Evolutionary conservation across 305 asterid species (phyloP).

Genomic region (Petunia hybrid): DNA sequence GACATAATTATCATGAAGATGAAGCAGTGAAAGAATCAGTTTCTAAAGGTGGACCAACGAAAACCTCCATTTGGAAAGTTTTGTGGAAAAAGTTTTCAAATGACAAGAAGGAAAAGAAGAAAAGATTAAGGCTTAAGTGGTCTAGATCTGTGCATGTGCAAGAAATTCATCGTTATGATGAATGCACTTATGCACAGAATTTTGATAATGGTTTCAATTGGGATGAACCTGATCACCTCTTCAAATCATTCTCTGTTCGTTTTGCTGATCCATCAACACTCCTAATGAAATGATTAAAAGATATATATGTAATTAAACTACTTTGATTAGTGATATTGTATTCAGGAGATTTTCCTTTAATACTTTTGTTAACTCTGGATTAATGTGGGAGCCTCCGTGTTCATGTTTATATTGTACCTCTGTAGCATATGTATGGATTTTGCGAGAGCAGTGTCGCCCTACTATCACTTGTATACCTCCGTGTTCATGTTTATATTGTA

Average conservation of each 20-base stretch:
- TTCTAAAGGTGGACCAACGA: not conserved
- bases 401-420: not conserved
- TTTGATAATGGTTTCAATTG: slow-evolving; percentile 7
- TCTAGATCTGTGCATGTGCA: slow-evolving; percentile 28
- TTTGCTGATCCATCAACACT: slow-evolving; percentile 23
- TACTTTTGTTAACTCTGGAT: not conserved
- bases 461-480: no score
- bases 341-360: not conserved
- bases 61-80: slow-evolving; percentile 24
- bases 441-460: no score
- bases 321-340: not conserved
- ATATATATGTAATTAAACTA: not conserved
- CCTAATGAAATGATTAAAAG: not conserved
- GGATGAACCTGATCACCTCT: slow-evolving; percentile 24
- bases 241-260: slow-evolving; percentile 29
- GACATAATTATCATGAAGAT: not conserved
- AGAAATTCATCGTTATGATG: slow-evolving; percentile 9
- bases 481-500: no score
- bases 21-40: not conserved
- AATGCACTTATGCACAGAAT: slow-evolving; percentile 19
- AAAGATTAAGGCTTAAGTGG: not conserved
- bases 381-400: not conserved
- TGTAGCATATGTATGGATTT: not conserved
- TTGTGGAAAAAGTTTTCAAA: slow-evolving; percentile 25
- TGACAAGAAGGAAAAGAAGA: slow-evolving; percentile 25